Conservation (phyloP, 129 eudicot species). For the Escallonia rubra region DNA sequence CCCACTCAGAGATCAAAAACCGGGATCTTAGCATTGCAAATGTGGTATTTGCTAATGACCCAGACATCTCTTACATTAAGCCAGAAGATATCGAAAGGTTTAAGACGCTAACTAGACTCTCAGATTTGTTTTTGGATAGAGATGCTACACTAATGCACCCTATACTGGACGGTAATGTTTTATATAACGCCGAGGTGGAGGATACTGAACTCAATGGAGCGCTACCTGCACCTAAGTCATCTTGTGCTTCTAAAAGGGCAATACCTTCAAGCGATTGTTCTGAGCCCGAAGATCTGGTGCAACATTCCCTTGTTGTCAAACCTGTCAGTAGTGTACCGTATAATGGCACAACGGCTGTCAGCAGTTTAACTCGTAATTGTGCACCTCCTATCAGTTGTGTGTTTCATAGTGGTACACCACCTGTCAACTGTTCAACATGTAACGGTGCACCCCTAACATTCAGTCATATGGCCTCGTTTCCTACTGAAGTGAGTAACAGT, state of each 20-base stretch:
- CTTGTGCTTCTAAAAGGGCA: constrained; percentile 15
- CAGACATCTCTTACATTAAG: constrained; percentile 39
- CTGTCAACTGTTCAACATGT: neutral
- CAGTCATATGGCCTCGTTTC: constrained; percentile 7
- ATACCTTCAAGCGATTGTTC: neutral
- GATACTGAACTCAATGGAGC: constrained; percentile 28
- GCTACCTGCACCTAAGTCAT: constrained; percentile 12
- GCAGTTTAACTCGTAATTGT: constrained; percentile 15
- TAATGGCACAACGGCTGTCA: constrained; percentile 2
- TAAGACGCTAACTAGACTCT: constrained; percentile 54
- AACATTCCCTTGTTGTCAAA: too few relatives aligned
- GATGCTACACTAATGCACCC: constrained; percentile 24
- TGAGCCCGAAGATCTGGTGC: constrained; percentile 7
- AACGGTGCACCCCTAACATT: constrained; percentile 8
- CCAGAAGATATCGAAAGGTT: constrained; percentile 55
- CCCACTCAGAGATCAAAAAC: constrained; percentile 33
- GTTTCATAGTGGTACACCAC: constrained; percentile 13
- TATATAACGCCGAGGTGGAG: constrained; percentile 29
- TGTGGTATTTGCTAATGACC: constrained; percentile 51
- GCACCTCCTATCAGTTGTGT: constrained; percentile 10
- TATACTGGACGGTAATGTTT: constrained; percentile 27
- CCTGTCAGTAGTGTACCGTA: too few relatives aligned
- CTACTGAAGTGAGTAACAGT: constrained; percentile 22
- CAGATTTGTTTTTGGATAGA: constrained; percentile 48
- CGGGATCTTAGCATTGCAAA: constrained; percentile 37